Percentiles rank a stretch among this genome's conserved stretches.
Conservation (phyloP, 106 monocot genomes). For the Acanthochlamys bracteata region DNA sequence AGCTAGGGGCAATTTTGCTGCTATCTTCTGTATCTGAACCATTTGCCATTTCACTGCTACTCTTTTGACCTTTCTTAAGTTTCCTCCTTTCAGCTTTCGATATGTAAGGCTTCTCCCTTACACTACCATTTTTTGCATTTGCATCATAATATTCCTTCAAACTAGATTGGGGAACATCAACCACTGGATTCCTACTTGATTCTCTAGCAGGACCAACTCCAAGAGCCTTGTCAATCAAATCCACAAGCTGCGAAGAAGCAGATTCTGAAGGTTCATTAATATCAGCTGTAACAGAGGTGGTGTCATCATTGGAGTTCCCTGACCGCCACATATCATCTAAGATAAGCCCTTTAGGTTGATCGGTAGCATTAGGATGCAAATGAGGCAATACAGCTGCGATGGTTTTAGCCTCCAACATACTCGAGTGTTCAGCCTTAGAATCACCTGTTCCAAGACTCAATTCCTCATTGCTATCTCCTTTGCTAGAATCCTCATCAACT, state of each 20-base stretch:
- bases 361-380: not conserved
- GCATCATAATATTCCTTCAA: slow-evolving; percentile 14
- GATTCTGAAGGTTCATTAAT: slow-evolving; percentile 18
- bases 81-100: slow-evolving; percentile 87
- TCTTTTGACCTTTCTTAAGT: slow-evolving; percentile 61
- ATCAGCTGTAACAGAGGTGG: slow-evolving; percentile 18
- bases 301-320: slow-evolving; percentile 3
- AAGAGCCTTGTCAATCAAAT: slow-evolving; percentile 81
- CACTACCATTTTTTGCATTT: slow-evolving; percentile 28
- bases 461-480: slow-evolving; percentile 17
- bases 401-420: not conserved
- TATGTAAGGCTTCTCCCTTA: slow-evolving; percentile 73
- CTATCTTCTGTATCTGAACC: slow-evolving; percentile 20
- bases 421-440: slow-evolving; percentile 3
- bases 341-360: slow-evolving; percentile 6
- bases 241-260: slow-evolving; percentile 70
- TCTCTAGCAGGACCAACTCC: slow-evolving; percentile 64
- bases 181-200: slow-evolving; percentile 20
- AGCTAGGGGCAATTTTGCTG: slow-evolving; percentile 11
- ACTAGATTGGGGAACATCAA: slow-evolving; percentile 20
- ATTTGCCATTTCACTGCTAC: slow-evolving; percentile 14
- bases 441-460: slow-evolving; percentile 2
- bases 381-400: not conserved
- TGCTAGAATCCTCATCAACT: slow-evolving; percentile 28
- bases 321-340: slow-evolving; percentile 2